Base-by-base conservation (phyloP, 805 yeast species). In the Hanseniaspora opuntiae region DNA sequence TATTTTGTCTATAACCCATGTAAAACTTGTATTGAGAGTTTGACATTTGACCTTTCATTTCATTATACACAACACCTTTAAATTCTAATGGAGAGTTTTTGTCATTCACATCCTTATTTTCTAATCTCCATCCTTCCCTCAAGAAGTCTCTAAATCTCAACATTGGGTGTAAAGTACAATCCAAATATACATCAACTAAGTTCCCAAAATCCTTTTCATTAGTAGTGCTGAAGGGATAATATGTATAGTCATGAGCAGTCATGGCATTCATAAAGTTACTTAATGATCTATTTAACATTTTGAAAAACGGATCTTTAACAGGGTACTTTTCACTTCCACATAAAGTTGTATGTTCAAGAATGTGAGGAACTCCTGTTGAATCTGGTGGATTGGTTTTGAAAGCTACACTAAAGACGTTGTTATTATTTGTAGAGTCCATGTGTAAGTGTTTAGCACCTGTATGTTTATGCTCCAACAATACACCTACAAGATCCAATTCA, bases 81-180 rank as follows among this genome's bases (percentile, higher is more conserved):
- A 87, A 86, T 4, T 71, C 72, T 41, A 93, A 63, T 1, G 86
- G 84, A 14, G 86, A 74, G 0, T 60, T 56, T 16, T 71, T 69
- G 63, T 89, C 88, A 7, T 73, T 66, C 6, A 79, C 67, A 52
- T 72, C 74, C 52, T 76, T 76, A 59, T 86, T 78, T 66, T 93
- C 98, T 39, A 93, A 70, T 63, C 98, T 79, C 98, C 98, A 93
- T 37, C 98, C 98, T 69, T 93, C 98, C 70, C 93, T 98, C 57
- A 74, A 74, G 64, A 93, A 93, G 66, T 93, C 97, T 54, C 81
- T 82, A 57, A 77, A 75, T 33, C 83, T 75, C 55, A 93, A 69
- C 37, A 86, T 65, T 10, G 98, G 98, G 59, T 79, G 81, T 55
- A 87, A 76, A 0, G 90, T 90, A 6, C 96, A 81, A 59, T 89